These are phyloP conservation scores for Solanum hybrid DNA, from an alignment of 305 asterid species.

Conservation along the genomic window DNA sequence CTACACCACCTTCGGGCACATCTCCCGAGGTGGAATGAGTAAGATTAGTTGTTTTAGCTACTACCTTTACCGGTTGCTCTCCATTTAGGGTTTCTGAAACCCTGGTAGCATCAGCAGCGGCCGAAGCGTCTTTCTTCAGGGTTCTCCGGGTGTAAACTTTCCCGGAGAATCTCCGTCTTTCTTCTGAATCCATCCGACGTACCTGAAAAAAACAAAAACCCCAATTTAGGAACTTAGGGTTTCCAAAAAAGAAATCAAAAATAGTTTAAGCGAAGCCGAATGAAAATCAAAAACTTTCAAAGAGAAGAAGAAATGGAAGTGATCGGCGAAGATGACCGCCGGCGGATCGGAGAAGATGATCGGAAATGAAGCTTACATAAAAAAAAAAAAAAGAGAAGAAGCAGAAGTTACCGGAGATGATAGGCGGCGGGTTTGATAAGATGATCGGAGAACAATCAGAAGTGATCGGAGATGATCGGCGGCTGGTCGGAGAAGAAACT, in stretches of 20 bases:
- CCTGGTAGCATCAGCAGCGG: neutral
- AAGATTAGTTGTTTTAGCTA: neutral
- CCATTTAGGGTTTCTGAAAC: neutral
- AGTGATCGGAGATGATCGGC: neutral
- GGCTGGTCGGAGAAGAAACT: neutral
- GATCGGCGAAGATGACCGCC: neutral
- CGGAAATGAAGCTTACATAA: no score
- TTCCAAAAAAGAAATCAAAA: no score
- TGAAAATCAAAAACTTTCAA: neutral
- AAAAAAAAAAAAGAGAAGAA: neutral
- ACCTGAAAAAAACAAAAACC: neutral
- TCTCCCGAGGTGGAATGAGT: neutral
- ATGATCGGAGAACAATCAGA: neutral
- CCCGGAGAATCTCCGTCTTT: neutral
- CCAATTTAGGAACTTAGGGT: neutral
- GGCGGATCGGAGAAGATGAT: neutral
- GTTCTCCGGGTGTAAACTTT: neutral
- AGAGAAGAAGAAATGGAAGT: neutral
- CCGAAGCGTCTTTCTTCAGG: neutral
- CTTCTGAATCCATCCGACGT: neutral
- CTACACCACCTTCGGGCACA: neutral
- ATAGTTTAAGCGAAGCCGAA: accelerated
- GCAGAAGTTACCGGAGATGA: neutral
- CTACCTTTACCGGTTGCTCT: neutral
- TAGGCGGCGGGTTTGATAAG: neutral